phyloP scores from a whole-genome alignment of 2,329 filamentous ascomycete genomes.

The Ophiognomonia clavigignenti-juglandacearum region DNA sequence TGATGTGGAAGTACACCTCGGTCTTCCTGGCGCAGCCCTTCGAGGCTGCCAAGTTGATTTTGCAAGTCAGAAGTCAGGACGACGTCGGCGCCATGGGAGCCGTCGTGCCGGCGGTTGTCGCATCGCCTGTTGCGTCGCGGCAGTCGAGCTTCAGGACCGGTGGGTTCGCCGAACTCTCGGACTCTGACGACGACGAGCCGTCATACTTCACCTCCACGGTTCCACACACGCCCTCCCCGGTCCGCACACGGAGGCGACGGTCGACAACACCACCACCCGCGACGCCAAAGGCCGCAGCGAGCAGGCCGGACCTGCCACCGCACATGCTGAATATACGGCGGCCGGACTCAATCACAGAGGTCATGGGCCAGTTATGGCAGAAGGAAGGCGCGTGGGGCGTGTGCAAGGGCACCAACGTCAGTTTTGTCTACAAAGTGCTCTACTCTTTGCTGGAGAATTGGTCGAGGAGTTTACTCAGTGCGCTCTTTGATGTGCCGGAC shows the following conservation, averaged over 20 bases:
- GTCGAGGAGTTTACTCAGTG: conserved; percentile 84
- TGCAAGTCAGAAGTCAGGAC: conserved; percentile 68
- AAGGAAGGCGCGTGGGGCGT: conserved; percentile 87
- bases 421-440: conserved; percentile 85
- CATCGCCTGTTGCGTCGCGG: conserved; percentile 5
- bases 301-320: conserved; percentile 30
- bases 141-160: conserved; percentile 18
- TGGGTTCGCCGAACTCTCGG: conserved; percentile 35
- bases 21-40: conserved; percentile 91
- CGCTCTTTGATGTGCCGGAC: conserved; percentile 85
- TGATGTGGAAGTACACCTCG: conserved; percentile 87
- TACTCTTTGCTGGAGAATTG: conserved; percentile 87
- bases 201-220: conserved; percentile 74
- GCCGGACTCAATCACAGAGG: conserved; percentile 77
- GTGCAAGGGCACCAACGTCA: conserved; percentile 91
- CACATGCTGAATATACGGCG: conserved; percentile 69
- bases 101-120: conserved; percentile 16
- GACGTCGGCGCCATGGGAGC: conserved; percentile 33
- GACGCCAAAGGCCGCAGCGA: conserved; percentile 29
- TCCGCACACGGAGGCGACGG: conserved; percentile 28
- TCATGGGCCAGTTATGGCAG: conserved; percentile 81
- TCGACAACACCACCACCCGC: conserved; percentile 26
- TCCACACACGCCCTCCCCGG: conserved; percentile 50
- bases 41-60: conserved; percentile 89
- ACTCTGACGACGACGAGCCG: conserved; percentile 72